Base-by-base conservation (phyloP, 2,329 filamentous ascomycete genomes). In the Stachybotrys chlorohalonatus region DNA sequence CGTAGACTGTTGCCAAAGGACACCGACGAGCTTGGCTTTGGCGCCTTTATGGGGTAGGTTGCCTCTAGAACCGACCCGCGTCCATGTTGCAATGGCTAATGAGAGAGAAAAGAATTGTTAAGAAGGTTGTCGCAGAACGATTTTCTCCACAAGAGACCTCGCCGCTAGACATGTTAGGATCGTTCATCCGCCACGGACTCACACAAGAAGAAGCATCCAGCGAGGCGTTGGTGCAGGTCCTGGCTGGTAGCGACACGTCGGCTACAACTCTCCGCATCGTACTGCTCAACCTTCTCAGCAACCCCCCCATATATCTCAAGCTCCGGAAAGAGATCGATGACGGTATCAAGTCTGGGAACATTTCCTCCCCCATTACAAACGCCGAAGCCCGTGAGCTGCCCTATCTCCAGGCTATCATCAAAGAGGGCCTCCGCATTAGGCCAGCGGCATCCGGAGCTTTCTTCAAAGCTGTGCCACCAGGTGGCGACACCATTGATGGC, bases 211-310 rank as follows among this genome's bases (percentile, higher is more conserved):
- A 69, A 54, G 68, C 65, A 42, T 62, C 67, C 36, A 62, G 60
- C 1, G 69, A 71, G 55, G 57, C 57, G 0, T 54, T 66, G 3
- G 62, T 70, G 39, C n/a, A 32, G 49, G 62, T 66, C 51, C 60
- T 71, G 11, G 66, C 66, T 17, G 69, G 68, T 47, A 63, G 63
- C 50, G 69, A 72, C 48, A 70, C 69, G 51, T 64, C 59, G 0
- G 76, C 80, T 1, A 78, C 75, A 0, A 72, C 74, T 3, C 70
- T 83, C 16, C 74, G 79, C 5, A 67, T 73, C 31, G 77, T 73
- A 5, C 52, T 82, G 48, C 72, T 81, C 32, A 72, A 76, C 62
- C 62, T 82, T 54, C 70, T 75, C 47, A 76, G 72, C 15, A 74
- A 71, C 36, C 76, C 77, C 0, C 66, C 65, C 3, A 71, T 77